Base-by-base conservation (phyloP, 208 protist genomes). In the Acanthamoeba lenticulata region DNA sequence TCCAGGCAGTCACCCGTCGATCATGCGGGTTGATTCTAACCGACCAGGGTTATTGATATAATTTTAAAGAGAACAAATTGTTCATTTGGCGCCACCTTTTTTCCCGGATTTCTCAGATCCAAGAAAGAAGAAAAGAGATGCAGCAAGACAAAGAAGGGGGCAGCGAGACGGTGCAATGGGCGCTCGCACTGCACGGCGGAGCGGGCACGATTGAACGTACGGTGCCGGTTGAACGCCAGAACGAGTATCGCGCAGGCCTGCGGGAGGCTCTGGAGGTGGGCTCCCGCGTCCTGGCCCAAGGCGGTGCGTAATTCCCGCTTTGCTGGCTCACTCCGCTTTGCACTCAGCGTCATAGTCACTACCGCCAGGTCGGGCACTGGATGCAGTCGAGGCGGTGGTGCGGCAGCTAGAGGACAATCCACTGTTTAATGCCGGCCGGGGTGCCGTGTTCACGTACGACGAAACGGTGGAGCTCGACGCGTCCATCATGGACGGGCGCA, bases 341-440 rank as follows among this genome's bases (percentile, higher is more conserved):
- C n/a, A n/a, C n/a, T 79, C n/a, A n/a, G n/a, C n/a, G n/a, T n/a
- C n/a, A n/a, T n/a, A 83, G 32, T 83, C n/a, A n/a, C n/a, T n/a
- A n/a, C n/a, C n/a, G 29, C 1, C n/a, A 60, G 67, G 72, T 13
- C 19, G 36, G 36, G 47, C 90, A 34, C 42, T 85, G 21, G 94
- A 95, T 40, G 95, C 93, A 0, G 93, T 95, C 15, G 24, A 55
- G 44, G 94, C 94, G 34, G 92, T 86, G 42, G 91, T 96, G 85
- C 34, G 69, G 42, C 13, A 83, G 27, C 36, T 96, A 11, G 94
- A 95, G 72, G 91, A 96, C 42, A 49, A 88, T 45, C 55, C 88
- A 11, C n/a, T 96, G 17, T 96, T 94, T 69, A 96, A 96, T 91
- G 95, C 95, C 13, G 95, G 95, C 19, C 55, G 74, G 21, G 95